Conservation (phyloP, 768 basidiomycete species). For the Xanthoconium purpureum region DNA sequence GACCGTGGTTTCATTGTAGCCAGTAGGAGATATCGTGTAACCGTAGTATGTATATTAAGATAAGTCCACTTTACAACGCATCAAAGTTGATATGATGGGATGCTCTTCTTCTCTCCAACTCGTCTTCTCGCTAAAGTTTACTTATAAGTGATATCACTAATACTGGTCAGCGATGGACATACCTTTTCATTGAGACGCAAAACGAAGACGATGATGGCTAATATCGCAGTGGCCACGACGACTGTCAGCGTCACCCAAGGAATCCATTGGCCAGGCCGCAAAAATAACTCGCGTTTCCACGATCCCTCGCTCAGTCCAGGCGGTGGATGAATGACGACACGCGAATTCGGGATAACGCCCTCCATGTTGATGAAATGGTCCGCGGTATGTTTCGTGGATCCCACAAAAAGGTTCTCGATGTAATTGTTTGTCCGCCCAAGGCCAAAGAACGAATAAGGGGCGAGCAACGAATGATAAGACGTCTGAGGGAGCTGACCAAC, state of each 20-base stretch:
- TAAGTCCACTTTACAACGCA: conserved; percentile 54
- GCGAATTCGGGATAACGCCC: conserved; percentile 96
- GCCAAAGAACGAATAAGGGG: conserved; percentile 95
- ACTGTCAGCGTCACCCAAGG: conserved; percentile 95
- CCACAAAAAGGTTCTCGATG: conserved; percentile 97
- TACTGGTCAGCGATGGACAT: conserved; percentile 20
- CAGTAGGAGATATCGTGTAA: conserved; percentile 4
- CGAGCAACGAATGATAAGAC: conserved; percentile 83
- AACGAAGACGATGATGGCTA: conserved; percentile 81
- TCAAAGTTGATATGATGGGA: conserved; percentile 99
- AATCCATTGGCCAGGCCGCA: conserved; percentile 96
- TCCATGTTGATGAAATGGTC: conserved; percentile 90
- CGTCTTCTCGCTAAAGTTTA: conserved; percentile 77
- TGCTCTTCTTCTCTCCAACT: conserved; percentile 79
- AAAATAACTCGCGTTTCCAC: conserved; percentile 88
- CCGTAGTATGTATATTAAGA: conserved; percentile 18
- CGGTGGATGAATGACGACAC: conserved; percentile 89
- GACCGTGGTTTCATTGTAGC: background rate
- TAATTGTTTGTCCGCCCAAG: conserved; percentile 98
- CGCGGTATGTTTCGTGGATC: conserved; percentile 71
- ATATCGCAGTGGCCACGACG: conserved; percentile 62
- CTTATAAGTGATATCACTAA: conserved; percentile 3
- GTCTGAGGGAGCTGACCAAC: conserved; percentile 93
- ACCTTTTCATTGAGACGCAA: conserved; percentile 94
- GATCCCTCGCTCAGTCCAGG: conserved; percentile 43